These are phyloP conservation scores for Mrakia frigida DNA, from an alignment of 768 basidiomycete species.

Conservation along the genomic window DNA sequence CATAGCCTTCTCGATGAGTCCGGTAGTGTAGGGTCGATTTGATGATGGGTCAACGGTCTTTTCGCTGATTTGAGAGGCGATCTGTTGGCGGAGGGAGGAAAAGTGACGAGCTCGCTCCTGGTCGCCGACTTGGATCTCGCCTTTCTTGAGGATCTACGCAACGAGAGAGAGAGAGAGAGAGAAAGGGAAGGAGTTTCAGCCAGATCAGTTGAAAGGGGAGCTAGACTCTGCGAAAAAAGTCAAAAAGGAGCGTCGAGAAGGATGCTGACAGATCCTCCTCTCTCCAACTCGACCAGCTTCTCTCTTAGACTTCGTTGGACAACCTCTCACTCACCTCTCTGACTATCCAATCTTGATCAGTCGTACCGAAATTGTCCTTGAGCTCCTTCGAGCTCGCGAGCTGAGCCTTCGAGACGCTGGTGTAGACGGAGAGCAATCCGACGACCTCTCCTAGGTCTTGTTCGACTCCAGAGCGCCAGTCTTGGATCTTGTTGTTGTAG, in stretches of 20 bases:
- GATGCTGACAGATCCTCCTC: too few species aligned
- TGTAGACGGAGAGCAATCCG: slow-evolving; percentile 92
- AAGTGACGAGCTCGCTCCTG: slow-evolving; percentile 93
- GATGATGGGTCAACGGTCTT: slow-evolving; percentile 92
- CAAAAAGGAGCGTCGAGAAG: too few species aligned
- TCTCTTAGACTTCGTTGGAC: neutral
- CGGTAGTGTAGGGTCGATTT: slow-evolving; percentile 80
- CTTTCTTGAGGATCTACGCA: slow-evolving; percentile 80
- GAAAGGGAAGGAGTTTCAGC: too few species aligned
- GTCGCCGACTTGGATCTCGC: slow-evolving; percentile 93
- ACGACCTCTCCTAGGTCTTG: slow-evolving; percentile 89
- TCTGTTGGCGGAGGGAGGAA: slow-evolving; percentile 71
- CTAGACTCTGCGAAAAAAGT: too few species aligned
- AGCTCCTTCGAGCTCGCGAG: slow-evolving; percentile 83
- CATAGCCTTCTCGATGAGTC: slow-evolving; percentile 98
- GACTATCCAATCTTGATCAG: slow-evolving; percentile 64
- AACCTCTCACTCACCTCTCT: slow-evolving; percentile 58
- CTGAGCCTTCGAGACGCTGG: slow-evolving; percentile 93
- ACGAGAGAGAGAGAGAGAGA: neutral
- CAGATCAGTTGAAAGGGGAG: too few species aligned
- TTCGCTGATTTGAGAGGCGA: slow-evolving; percentile 87
- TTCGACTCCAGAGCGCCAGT: slow-evolving; percentile 90
- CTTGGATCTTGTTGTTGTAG: slow-evolving; percentile 99
- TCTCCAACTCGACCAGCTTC: neutral
- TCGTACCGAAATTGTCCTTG: slow-evolving; percentile 81